Percentiles rank a stretch among this genome's conserved stretches.
These are phyloP conservation scores for Curvularia hawaiiensis DNA, from an alignment of 2,329 filamentous ascomycete genomes.

Conservation along the genomic window DNA sequence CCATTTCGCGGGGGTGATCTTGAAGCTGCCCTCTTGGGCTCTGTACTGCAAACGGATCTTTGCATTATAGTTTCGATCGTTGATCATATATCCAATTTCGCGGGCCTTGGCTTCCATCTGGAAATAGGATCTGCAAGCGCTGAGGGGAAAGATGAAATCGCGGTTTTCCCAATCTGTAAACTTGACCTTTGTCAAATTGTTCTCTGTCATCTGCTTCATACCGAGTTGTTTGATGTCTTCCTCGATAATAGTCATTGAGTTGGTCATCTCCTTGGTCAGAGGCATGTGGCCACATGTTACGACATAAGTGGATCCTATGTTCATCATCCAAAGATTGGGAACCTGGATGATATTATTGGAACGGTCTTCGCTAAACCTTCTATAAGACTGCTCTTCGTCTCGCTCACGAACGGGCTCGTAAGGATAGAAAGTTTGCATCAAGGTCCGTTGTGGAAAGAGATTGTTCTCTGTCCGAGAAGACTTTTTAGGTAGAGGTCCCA, in stretches of 20 bases:
- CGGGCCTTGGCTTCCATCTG: conserved; percentile 37
- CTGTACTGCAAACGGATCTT: conserved; percentile 18
- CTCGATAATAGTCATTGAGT: conserved; percentile 31
- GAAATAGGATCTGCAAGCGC: conserved; percentile 37
- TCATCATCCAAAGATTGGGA: conserved; percentile 40
- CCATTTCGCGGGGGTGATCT: conserved; percentile 29
- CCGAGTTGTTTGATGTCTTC: conserved; percentile 26
- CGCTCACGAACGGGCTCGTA: conserved; percentile 38
- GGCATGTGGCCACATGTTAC: conserved; percentile 36
- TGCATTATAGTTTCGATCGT: background rate
- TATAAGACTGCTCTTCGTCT: conserved; percentile 39
- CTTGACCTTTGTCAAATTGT: conserved; percentile 22
- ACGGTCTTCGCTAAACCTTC: conserved; percentile 26
- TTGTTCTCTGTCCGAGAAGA: conserved; percentile 8
- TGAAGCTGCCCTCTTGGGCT: conserved; percentile 4
- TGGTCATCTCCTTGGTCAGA: conserved; percentile 29
- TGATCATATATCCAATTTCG: conserved; percentile 20
- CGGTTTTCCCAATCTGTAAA: conserved; percentile 30
- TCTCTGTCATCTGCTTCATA: background rate
- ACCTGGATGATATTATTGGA: conserved; percentile 32
- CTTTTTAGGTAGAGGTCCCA: conserved; percentile 16
- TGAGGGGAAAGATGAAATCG: conserved; percentile 25
- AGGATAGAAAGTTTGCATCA: conserved; percentile 43
- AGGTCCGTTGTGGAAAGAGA: conserved; percentile 28
- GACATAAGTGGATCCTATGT: conserved; percentile 30